Conservation (phyloP, 2,329 filamentous ascomycete species). For the Pseudogymnoascus sp. region DNA sequence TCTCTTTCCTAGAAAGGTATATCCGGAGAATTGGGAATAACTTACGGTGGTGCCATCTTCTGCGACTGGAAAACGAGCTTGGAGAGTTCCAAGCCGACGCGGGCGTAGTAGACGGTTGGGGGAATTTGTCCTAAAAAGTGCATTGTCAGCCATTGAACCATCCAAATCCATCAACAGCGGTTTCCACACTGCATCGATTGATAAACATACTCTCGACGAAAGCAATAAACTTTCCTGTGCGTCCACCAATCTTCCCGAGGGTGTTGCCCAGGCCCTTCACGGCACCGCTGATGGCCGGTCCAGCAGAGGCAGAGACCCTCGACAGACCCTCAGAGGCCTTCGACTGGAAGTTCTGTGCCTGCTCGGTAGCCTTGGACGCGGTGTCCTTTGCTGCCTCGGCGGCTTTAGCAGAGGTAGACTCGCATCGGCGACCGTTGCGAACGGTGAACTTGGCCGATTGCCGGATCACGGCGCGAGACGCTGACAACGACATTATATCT, state of each 20-base stretch:
- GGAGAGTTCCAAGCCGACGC: slow-evolving; percentile 76
- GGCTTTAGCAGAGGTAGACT: slow-evolving; percentile 48
- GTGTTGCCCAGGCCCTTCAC: slow-evolving; percentile 59
- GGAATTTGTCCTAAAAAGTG: slow-evolving; percentile 65
- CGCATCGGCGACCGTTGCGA: slow-evolving; percentile 43
- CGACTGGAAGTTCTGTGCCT: slow-evolving; percentile 40
- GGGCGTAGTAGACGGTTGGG: slow-evolving; percentile 82
- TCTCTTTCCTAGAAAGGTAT: not conserved
- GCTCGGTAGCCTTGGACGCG: slow-evolving; percentile 36
- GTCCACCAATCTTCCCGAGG: slow-evolving; percentile 71
- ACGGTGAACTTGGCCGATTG: slow-evolving; percentile 24
- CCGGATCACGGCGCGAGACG: slow-evolving; percentile 26
- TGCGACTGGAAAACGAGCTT: slow-evolving; percentile 83
- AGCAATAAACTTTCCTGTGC: slow-evolving; percentile 68
- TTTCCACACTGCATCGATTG: slow-evolving; percentile 9
- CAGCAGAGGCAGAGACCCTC: slow-evolving; percentile 71
- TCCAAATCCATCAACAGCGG: slow-evolving; percentile 12
- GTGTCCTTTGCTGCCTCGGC: slow-evolving; percentile 38
- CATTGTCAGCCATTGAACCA: slow-evolving; percentile 14
- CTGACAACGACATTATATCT: slow-evolving; percentile 25
- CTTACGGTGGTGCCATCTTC: slow-evolving; percentile 94
- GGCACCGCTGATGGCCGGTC: slow-evolving; percentile 66
- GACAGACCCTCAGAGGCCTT: slow-evolving; percentile 80
- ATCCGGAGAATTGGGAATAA: slow-evolving; percentile 18
- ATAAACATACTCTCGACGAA: slow-evolving; percentile 74